Evolutionary conservation across 2,329 filamentous ascomycete species (phyloP), one percentile per base, ranked within the genome.

Genomic region (Chaetomiaceae sp.): DNA sequence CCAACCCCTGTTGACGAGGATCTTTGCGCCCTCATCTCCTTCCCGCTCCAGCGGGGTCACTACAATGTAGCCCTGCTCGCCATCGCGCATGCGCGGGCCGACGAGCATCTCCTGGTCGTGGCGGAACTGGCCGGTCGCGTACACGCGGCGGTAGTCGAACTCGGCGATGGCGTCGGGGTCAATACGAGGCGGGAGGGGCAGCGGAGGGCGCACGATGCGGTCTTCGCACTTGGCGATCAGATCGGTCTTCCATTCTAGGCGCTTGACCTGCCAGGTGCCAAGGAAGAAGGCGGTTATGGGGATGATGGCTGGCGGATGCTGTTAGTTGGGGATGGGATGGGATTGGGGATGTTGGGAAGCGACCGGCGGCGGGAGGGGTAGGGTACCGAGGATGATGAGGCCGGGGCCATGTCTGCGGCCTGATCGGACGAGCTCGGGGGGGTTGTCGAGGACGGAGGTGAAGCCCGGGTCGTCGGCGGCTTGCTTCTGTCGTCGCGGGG

Each of bases 91-190:
- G 42, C 93, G 82, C 51, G 93, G 93, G 1, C 93, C 93, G 53
- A 99, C 83, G 46, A 99, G 76, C 91, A 99, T 99, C 74, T 99
- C 93, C 66, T 87, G 82, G 66, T 96, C 91, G 69, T 99, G 93
- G 34, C 87, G 75, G 60, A 89, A 83, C 50, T 69, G 73, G 9
- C 93, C 93, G 0, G 74, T 81, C 10, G 89, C 86, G 56, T 81
- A 79, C 44, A 99, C 87, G 50, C 89, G 81, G 54, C 93, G 81
- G 72, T 92, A 96, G 68, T 99, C 92, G 67, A 99, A 99, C 33
- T 95, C 89, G 58, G 82, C 74, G 59, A 96, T 78, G 9, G 86
- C 89, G n/a, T 76, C 72, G 0, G 89, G 86, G 66, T 97, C 90
- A 56, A 99, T 77, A 48, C 81, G 79, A 2, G 89, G 85, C 4